Conservation (phyloP, 768 basidiomycete species). For the Naganishia randhawae region DNA sequence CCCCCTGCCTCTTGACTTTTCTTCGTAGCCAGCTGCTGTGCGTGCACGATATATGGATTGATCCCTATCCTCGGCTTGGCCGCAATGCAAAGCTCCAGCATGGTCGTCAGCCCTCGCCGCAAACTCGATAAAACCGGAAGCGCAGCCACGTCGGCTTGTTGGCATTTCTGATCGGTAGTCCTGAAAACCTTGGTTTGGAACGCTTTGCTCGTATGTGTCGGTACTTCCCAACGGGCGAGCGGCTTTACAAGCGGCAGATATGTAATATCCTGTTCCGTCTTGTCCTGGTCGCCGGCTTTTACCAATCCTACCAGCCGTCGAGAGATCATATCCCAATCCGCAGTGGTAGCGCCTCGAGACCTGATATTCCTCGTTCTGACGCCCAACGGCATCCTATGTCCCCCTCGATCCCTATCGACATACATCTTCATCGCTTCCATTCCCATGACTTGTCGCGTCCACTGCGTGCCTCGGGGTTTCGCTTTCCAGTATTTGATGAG, state of each 20-base stretch:
- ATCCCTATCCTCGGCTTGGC: not conserved
- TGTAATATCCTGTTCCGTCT: too few species aligned
- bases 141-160: not conserved
- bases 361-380: not conserved
- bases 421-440: not conserved
- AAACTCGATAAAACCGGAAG: not conserved
- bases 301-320: not conserved
- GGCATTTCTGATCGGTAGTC: not conserved
- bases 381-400: not conserved
- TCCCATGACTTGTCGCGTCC: not conserved
- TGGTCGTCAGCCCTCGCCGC: not conserved
- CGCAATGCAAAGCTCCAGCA: not conserved
- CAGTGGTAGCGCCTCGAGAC: not conserved
- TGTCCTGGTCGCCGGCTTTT: not conserved
- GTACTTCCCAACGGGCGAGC: not conserved
- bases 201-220: not conserved
- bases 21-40: not conserved
- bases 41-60: not conserved
- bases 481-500: not conserved
- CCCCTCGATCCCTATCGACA: not conserved
- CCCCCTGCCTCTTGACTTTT: not conserved
- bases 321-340: not conserved
- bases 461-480: not conserved
- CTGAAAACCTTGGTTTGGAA: not conserved
- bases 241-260: constrained; percentile 8